Conservation (phyloP, 495 filamentous ascomycete genomes). For the Chlorociboria aeruginascens region DNA sequence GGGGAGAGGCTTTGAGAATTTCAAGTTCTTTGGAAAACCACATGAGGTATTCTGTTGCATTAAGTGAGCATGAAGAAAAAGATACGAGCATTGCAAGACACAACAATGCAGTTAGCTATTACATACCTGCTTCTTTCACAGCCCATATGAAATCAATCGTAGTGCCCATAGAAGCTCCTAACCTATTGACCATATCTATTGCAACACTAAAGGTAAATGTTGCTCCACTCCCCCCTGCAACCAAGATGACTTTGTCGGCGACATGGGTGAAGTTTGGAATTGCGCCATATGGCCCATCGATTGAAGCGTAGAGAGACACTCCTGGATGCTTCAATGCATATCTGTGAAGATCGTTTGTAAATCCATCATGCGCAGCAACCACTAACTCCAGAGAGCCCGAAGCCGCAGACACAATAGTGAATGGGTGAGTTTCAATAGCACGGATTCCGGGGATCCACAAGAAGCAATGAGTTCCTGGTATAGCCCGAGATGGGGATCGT, state of each 20-base stretch:
- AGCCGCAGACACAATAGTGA: conserved; percentile 41
- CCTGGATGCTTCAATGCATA: conserved; percentile 38
- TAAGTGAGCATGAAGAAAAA: conserved; percentile 1
- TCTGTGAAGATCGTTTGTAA: conserved; percentile 40
- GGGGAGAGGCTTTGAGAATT: conserved; percentile 29
- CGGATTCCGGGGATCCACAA: conserved; percentile 48
- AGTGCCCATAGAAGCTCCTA: conserved; percentile 26
- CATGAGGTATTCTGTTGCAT: conserved; percentile 26
- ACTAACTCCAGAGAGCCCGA: conserved; percentile 36
- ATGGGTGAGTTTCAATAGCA: conserved; percentile 45
- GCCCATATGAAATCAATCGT: conserved; percentile 45
- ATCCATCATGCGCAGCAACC: conserved; percentile 42
- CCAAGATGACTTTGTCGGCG: conserved; percentile 45
- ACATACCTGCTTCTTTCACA: conserved; percentile 35
- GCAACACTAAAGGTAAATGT: conserved; percentile 45
- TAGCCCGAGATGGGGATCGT: conserved; percentile 30
- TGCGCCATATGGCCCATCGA: conserved; percentile 48
- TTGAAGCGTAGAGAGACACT: conserved; percentile 32
- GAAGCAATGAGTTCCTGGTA: conserved; percentile 48
- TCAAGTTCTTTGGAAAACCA: conserved; percentile 41
- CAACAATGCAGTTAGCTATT: background rate
- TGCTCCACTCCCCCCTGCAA: conserved; percentile 47
- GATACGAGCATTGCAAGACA: background rate
- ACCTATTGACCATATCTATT: conserved; percentile 36
- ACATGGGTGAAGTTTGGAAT: conserved; percentile 41